These are phyloP conservation scores for Plasmodium vinckei DNA, from an alignment of 169 alveolate genomes.

Conservation along the genomic window DNA sequence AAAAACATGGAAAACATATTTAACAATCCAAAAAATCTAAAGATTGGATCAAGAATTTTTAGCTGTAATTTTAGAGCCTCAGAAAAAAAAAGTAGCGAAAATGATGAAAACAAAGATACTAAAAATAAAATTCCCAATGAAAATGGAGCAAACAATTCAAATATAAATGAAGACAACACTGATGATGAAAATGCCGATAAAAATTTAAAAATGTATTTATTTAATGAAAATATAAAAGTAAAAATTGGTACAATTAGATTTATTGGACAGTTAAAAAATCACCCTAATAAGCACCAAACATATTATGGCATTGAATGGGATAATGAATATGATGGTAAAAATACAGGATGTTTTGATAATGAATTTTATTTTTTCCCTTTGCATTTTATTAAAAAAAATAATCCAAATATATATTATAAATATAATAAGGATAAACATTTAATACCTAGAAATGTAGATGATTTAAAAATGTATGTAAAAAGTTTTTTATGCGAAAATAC, in stretches of 20 bases:
- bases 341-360: constrained; percentile 24
- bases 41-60: constrained; percentile 36
- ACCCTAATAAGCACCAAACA: constrained; percentile 13
- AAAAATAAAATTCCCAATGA: neutral
- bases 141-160: neutral
- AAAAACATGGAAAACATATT: constrained; percentile 51
- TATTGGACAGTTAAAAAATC: constrained; percentile 63
- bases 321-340: constrained; percentile 35
- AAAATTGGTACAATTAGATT: constrained; percentile 69
- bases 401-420: constrained; percentile 13
- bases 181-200: constrained; percentile 34
- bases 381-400: constrained; percentile 20
- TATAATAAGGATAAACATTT: neutral
- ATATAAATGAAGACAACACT: neutral
- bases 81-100: neutral
- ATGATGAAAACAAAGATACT: neutral
- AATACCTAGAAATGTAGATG: neutral
- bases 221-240: constrained; percentile 45
- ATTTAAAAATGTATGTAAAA: neutral
- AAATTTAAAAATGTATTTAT: constrained; percentile 42
- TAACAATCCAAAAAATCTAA: constrained; percentile 33
- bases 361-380: constrained; percentile 43
- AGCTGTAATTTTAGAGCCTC: constrained; percentile 25
- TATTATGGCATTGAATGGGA: constrained; percentile 73
- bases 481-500: neutral